phyloP scores from a whole-genome alignment of 257 asterid species.

The Solanum tacnaense region DNA sequence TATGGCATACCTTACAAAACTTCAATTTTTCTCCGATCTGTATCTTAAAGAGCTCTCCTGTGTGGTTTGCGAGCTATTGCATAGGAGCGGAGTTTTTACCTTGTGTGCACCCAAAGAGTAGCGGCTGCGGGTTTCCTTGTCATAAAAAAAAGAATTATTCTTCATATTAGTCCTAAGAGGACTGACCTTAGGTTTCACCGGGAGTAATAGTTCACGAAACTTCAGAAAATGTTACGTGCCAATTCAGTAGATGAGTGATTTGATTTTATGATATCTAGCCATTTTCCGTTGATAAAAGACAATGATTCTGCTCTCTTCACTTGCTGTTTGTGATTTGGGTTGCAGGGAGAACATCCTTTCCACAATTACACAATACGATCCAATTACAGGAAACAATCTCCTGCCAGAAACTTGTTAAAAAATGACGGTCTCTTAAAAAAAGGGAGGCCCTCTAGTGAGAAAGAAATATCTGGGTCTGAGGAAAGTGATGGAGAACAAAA shows the following conservation, averaged over 20 bases:
- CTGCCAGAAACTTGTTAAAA: constrained; percentile 15
- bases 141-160: background rate
- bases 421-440: constrained; percentile 11
- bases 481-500: constrained; percentile 40
- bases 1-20: background rate
- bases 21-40: background rate
- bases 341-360: constrained; percentile 90
- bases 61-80: too few species aligned
- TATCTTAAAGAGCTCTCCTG: background rate
- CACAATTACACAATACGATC: constrained; percentile 85
- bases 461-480: constrained; percentile 28
- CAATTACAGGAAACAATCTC: constrained; percentile 49
- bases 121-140: too few species aligned
- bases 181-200: background rate
- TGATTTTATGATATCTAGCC: background rate
- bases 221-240: background rate
- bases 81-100: too few species aligned
- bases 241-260: background rate
- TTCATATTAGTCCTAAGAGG: background rate
- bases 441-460: constrained; percentile 12
- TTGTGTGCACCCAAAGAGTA: too few species aligned
- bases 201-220: background rate
- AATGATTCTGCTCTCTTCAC: background rate
- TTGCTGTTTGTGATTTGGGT: constrained; percentile 12
- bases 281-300: background rate